A percentile compares a stretch with the other conserved stretches of the same genome.
Conservation (phyloP, 306 rosid species). For the Prunus fruticosa region DNA sequence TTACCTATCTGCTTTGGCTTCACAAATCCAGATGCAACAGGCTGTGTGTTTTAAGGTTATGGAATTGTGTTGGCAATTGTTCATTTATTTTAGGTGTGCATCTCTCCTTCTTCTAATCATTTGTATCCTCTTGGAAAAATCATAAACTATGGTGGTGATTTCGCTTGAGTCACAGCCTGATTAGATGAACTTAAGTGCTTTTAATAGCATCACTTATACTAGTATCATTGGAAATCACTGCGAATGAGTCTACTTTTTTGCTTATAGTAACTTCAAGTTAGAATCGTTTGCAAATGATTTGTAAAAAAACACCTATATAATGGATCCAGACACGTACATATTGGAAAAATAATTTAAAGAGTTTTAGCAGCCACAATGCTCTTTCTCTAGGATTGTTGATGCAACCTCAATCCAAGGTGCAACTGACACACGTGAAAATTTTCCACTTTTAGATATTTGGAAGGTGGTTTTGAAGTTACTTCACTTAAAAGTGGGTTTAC, state of each 20-base stretch:
- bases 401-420: too few species aligned
- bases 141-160: too few species aligned
- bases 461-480: constrained; percentile 91
- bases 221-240: constrained; percentile 2
- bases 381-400: too few species aligned
- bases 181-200: not conserved
- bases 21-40: not conserved
- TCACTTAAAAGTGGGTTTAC: constrained; percentile 41
- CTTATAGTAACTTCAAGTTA: too few species aligned
- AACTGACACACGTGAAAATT: not conserved
- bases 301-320: too few species aligned
- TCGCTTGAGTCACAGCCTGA: not conserved
- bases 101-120: not conserved
- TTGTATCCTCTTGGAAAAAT: not conserved
- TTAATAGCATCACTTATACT: not conserved
- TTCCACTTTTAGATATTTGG: constrained; percentile 66
- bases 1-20: not conserved
- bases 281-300: too few species aligned
- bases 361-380: too few species aligned
- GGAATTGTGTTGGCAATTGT: not conserved
- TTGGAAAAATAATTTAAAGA: too few species aligned
- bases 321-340: too few species aligned
- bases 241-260: too few species aligned
- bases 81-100: not conserved
- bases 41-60: not conserved